phyloP scores from a whole-genome alignment of 192 early-diverging fungal species.

The Funneliformis mosseae region DNA sequence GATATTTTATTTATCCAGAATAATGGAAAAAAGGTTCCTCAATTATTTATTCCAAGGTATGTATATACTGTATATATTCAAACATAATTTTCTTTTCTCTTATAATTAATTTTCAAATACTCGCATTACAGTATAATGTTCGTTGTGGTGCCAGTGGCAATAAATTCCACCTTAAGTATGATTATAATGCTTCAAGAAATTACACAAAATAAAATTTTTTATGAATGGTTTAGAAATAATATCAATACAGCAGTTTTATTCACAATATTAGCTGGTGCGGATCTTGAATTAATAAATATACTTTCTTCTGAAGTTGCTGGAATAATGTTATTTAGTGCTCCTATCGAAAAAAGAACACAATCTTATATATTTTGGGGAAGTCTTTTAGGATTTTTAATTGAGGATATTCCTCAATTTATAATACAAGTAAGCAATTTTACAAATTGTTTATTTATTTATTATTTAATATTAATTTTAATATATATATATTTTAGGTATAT shows the following conservation, averaged over 20 bases:
- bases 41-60: conserved; percentile 8
- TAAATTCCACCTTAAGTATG: not conserved
- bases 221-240: not conserved
- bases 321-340: not conserved
- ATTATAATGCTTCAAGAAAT: not conserved
- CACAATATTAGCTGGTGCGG: not conserved
- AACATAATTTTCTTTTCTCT: not conserved
- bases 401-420: conserved; percentile 22
- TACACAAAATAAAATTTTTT: not conserved
- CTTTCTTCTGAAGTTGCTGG: not conserved
- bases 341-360: not conserved
- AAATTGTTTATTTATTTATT: not conserved
- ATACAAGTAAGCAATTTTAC: not conserved
- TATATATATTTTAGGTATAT: no score
- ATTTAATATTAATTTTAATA: no score
- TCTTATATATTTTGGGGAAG: not conserved
- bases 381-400: not conserved
- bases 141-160: not conserved
- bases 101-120: not conserved
- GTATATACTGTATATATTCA: no score
- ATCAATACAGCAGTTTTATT: not conserved
- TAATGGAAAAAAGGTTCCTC: not conserved
- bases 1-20: not conserved
- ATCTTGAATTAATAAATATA: not conserved
- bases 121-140: not conserved